Base-by-base conservation (phyloP, 2,329 filamentous ascomycete species). In the Ophiocordyceps sinensis region DNA sequence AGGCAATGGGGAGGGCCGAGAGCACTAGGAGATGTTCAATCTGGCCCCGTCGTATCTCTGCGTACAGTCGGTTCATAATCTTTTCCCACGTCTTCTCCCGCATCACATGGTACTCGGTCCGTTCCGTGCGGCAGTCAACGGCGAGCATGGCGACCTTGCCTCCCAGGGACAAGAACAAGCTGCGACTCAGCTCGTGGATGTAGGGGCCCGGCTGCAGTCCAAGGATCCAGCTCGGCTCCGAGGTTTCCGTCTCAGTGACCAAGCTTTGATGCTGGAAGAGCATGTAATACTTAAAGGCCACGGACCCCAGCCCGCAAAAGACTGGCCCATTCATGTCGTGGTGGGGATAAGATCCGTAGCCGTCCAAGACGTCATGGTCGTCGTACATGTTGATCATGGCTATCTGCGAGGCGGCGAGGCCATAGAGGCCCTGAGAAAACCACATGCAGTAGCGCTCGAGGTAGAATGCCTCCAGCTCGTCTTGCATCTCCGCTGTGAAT, bases 381-480 rank as follows among this genome's bases (percentile, higher is more conserved):
- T 96, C 89, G 70, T 84, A 95, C 59, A 98, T 88, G 58, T 98
- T 98, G 52, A 98, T 77, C 88, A 95, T 96, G 9, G 91, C 88
- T 37, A 98, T 96, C 57, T 96, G 89, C 2, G 84, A 83, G 51
- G 82, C 88, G 5, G 89, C 91, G 55, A 98, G 75, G n/a, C 83
- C 78, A 54, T 95, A 98, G 5, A 96, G 66, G 0, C 93, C 91
- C 53, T 94, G 88, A 0, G 88, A 95, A 61, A 96, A 98, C 88
- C 91, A 98, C 72, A 80, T 83, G 45, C 79, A 77, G 54, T 98
- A 98, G 17, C 85, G 76, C 44, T 94, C 75, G 0, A 98, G 70
- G 53, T 94, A 98, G 53, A 93, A 95, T 0, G 63, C 64, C 55
- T 98, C 91, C 5, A 98, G 65, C 60, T 98, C 87, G 37, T 85